Evolutionary conservation across 1,284 basidiomycete genomes (phyloP), one percentile per base, ranked within the genome.

Genomic region (Ceratobasidium sp.): DNA sequence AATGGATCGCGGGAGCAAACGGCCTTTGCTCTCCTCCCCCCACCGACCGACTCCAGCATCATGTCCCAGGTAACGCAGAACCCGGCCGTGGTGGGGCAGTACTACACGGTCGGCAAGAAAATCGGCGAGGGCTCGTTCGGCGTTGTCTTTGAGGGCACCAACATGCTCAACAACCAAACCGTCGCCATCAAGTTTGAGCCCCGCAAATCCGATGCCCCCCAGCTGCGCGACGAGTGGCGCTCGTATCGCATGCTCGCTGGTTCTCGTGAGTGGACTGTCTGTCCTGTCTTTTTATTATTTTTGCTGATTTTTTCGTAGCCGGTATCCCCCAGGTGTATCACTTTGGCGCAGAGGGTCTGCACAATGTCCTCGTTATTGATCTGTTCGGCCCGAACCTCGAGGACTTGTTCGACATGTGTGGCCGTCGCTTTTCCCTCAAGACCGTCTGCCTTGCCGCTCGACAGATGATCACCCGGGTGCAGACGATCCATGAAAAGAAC

Each of bases 151-250:
- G 76, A 74, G 53, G 75, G 69, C 41, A 56, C 73, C 39, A 74
- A 76, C 56, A 75, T 71, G 34, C 66, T 76, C 39, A 77, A 74
- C 46, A 76, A 76, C 31, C 76, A 77, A 43, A 71, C 95, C 0
- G 95, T 98, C 76, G 97, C 96, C 75, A 97, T 98, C 86, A 98
- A 98, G 89, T 98, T 98, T 83, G 96, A 99, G 88, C 97, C 97
- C 58, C 90, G 97, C 80, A 99, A 98, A 86, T 96, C 95, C 73
- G 97, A 99, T 82, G 97, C 97, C 31, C 97, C 97, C 22, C 97
- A 99, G 84, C 86, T 99, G 71, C 87, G 98, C 78, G 98, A 99
- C 83, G 97, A 99, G 83, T 99, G 96, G 84, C 88, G 97, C 76
- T 96, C 95, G 53, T 99, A 99, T 86, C 92, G 96, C 84, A 98